These are phyloP conservation scores for cucumber (Cucumis sativus) DNA, from an alignment of 306 rosid species.

Conservation along the genomic window DNA sequence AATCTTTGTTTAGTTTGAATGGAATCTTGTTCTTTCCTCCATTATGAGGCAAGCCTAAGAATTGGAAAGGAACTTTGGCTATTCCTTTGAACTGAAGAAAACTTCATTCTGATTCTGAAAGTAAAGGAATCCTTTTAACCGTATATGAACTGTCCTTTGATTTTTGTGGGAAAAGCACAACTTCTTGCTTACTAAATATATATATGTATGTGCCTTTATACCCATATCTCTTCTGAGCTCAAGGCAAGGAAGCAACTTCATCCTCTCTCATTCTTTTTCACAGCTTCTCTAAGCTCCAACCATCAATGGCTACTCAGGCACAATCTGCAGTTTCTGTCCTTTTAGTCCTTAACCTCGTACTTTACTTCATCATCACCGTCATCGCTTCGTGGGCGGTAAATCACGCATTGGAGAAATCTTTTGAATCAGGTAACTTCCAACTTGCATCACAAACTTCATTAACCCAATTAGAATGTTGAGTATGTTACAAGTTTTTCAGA, in stretches of 20 bases:
- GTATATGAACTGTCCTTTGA: not conserved
- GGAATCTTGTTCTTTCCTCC: slow-evolving; percentile 31
- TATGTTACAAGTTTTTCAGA: not conserved
- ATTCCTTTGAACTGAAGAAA: slow-evolving; percentile 38
- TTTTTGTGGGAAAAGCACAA: slow-evolving; percentile 7
- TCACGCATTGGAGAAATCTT: slow-evolving; percentile 60
- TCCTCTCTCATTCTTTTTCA: not conserved
- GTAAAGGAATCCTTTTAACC: not conserved
- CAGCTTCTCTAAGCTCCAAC: slow-evolving; percentile 10
- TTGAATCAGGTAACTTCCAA: slow-evolving; percentile 42
- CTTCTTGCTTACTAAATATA: slow-evolving; percentile 4
- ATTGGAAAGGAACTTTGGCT: slow-evolving; percentile 38
- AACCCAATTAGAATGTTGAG: not conserved
- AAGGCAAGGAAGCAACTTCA: not conserved
- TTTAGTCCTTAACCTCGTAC: slow-evolving; percentile 41
- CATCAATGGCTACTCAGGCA: slow-evolving; percentile 52
- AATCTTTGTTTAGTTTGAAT: slow-evolving; percentile 3
- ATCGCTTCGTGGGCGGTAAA: slow-evolving; percentile 82
- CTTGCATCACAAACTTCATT: not conserved
- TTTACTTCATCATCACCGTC: slow-evolving; percentile 48
- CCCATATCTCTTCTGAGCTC: not conserved
- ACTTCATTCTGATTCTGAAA: not conserved
- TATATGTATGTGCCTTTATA: not conserved
- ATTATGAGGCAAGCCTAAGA: slow-evolving; percentile 24
- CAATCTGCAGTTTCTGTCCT: slow-evolving; percentile 45